phyloP scores from a whole-genome alignment of 768 basidiomycete genomes.

The Termitomyces titanicus region DNA sequence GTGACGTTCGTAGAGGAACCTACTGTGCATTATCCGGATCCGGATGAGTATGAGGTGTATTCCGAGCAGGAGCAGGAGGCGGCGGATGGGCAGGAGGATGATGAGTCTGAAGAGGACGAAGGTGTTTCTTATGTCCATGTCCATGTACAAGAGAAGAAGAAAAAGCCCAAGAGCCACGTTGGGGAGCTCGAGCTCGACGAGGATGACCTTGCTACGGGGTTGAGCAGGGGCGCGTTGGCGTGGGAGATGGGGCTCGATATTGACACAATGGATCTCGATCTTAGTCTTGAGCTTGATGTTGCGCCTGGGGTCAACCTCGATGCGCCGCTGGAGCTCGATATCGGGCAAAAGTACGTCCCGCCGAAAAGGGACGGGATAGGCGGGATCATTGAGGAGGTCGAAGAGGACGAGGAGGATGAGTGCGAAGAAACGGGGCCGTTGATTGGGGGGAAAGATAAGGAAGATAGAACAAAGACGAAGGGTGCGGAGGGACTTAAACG shows the following conservation, averaged over 20 bases:
- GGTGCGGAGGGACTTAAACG: conserved; percentile 28
- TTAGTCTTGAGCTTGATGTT: conserved; percentile 6
- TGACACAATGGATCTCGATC: conserved; percentile 33
- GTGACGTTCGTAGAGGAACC: conserved; percentile 72
- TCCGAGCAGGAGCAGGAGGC: conserved; percentile 12
- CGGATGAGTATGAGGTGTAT: not conserved
- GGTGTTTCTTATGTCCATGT: too few relatives aligned
- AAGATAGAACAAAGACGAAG: conserved; percentile 5
- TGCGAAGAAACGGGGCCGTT: conserved; percentile 11
- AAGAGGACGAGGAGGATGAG: conserved; percentile 15
- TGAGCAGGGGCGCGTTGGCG: conserved; percentile 8
- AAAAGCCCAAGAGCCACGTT: not conserved
- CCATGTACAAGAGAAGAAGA: not conserved
- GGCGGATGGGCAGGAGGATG: conserved; percentile 4
- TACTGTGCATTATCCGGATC: conserved; percentile 46
- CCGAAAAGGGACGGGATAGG: not conserved
- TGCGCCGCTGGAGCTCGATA: conserved; percentile 11
- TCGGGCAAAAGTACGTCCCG: conserved; percentile 9
- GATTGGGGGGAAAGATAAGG: conserved; percentile 1
- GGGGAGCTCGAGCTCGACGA: not conserved
- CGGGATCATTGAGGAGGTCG: conserved; percentile 14
- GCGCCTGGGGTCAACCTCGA: conserved; percentile 6
- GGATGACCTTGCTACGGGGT: not conserved
- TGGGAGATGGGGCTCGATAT: conserved; percentile 20
- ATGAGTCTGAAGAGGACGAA: conserved; percentile 1